Evolutionary conservation across 352 stramenopile genomes (phyloP), one percentile per base, ranked within the genome.

Genomic region (Phytophthora brassicae): DNA sequence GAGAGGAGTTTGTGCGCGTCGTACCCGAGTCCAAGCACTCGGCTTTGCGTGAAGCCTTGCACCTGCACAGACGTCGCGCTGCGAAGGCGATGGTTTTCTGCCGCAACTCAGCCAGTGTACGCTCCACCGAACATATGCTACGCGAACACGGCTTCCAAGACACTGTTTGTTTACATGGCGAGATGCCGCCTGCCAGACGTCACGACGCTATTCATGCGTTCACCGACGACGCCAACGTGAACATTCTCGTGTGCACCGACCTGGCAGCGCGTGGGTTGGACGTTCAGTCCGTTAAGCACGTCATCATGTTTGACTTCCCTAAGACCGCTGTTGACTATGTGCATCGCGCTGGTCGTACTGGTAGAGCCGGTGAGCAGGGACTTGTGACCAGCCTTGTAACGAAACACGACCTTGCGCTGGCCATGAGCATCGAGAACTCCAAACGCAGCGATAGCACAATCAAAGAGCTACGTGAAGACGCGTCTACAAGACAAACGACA

Each of bases 221-320:
- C 35, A 64, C 47, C 8, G 60, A 70, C n/a, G 64, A 76, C 49
- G 22, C 68, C 12, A 48, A 70, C 11, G 63, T 84, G 20, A 73
- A 78, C 33, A 83, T 98, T 20, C 69, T 98, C 19, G 89, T 98
- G 38, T 98, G 91, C 56, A 98, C 93, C 1, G 94, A 98, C 66
- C 64, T 98, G 23, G 95, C 91, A 6, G 89, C 87, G n/a, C 79
- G 95, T 38, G 94, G 95, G 26, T 70, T 98, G 39, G 91, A 98
- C 69, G 86, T 98, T 42, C 77, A 84, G 8, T 69, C 76, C 14
- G 90, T 98, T 13, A 87, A 87, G 56, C 89, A 95, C 43, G 89
- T 98, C 11, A 75, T 98, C 16, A 96, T 98, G 74, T 89, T 98
- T 42, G 92, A 98, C 70, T 98, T 98, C 62, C 93, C 95, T 0